Conservation (phyloP, 768 basidiomycete genomes). For the Phaeolepiota aurea region DNA sequence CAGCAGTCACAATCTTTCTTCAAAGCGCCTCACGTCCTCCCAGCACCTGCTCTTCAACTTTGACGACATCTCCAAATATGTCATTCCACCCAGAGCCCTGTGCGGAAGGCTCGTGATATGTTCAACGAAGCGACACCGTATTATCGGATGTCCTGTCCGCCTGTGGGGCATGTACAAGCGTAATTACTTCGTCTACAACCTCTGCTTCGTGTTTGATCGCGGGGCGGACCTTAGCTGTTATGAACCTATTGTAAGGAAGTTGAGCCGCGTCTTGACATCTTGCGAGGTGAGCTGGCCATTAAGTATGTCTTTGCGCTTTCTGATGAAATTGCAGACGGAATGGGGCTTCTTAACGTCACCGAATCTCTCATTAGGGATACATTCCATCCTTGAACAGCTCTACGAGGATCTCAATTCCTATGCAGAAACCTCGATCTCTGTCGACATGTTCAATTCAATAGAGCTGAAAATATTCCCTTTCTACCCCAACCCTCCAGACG, state of each 20-base stretch:
- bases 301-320: not conserved
- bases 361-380: constrained; percentile 54
- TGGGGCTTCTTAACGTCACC: constrained; percentile 79
- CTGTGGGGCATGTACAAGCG: constrained; percentile 71
- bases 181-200: constrained; percentile 87
- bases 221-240: constrained; percentile 90
- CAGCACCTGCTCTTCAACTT: constrained; percentile 73
- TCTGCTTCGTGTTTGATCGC: constrained; percentile 94
- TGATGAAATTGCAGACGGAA: constrained; percentile 54
- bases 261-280: constrained; percentile 77
- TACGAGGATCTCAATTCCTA: constrained; percentile 98
- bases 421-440: constrained; percentile 87
- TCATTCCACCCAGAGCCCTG: constrained; percentile 81
- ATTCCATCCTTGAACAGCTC: constrained; percentile 87
- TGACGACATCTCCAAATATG: constrained; percentile 85
- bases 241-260: constrained; percentile 92
- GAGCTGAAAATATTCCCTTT: constrained; percentile 96
- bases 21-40: constrained; percentile 41
- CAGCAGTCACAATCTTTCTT: constrained; percentile 33
- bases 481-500: constrained; percentile 86
- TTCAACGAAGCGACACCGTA: constrained; percentile 70
- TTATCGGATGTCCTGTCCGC: constrained; percentile 88
- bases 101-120: constrained; percentile 88
- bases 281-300: constrained; percentile 65
- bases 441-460: constrained; percentile 90